phyloP scores from a whole-genome alignment of 306 rosid genomes.

The Argentina anserina region DNA sequence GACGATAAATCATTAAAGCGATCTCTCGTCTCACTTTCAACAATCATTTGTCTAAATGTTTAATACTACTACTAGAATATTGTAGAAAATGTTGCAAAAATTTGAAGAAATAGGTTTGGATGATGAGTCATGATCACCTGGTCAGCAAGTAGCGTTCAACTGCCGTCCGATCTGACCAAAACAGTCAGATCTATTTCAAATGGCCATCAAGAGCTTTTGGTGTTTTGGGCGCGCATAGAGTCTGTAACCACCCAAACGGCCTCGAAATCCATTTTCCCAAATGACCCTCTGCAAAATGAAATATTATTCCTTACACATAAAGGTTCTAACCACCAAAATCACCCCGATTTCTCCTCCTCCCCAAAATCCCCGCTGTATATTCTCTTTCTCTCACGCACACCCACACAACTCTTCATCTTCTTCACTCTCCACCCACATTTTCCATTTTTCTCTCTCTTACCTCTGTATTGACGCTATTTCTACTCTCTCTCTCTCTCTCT shows the following conservation, averaged over 20 bases:
- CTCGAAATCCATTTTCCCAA: neutral
- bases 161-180: too few relatives aligned
- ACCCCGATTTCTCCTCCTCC: neutral
- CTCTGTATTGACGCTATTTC: neutral
- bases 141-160: too few relatives aligned
- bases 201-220: too few relatives aligned
- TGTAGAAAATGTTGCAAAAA: too few relatives aligned
- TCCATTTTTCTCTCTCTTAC: neutral
- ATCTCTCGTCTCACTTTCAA: too few relatives aligned
- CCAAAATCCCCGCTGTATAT: neutral
- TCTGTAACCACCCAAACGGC: neutral
- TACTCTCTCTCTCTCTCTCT: neutral
- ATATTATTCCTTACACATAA: neutral
- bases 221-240: neutral
- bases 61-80: too few relatives aligned
- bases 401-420: neutral
- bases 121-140: neutral
- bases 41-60: too few relatives aligned
- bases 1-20: too few relatives aligned
- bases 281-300: neutral
- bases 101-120: neutral
- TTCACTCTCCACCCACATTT: neutral
- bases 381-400: neutral
- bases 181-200: too few relatives aligned
- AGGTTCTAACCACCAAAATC: slow-evolving; percentile 1